Conservation (phyloP, 768 basidiomycete genomes). For the Podaxis sp. region DNA sequence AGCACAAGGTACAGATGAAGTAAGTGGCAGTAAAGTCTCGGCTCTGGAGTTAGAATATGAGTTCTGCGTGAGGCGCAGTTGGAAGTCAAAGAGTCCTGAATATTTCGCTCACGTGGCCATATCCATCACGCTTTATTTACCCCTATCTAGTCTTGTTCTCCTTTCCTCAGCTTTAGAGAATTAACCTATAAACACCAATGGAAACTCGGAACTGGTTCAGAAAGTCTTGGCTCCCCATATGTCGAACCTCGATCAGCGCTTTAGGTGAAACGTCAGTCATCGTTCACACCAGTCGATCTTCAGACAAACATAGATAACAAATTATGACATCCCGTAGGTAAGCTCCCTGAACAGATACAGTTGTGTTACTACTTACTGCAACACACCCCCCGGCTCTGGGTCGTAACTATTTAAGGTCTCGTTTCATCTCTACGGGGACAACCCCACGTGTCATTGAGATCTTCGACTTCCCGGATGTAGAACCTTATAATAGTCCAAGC, state of each 20-base stretch:
- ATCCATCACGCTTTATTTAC: not conserved
- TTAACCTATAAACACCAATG: too few relatives aligned
- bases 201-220: too few relatives aligned
- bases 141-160: not conserved
- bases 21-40: not conserved
- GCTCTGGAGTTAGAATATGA: not conserved
- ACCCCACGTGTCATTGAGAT: not conserved
- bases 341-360: not conserved
- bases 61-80: not conserved
- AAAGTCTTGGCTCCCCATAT: not conserved
- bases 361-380: not conserved
- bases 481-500: not conserved
- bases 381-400: not conserved
- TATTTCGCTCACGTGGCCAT: conserved; percentile 3
- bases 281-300: not conserved
- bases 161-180: not conserved
- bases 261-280: not conserved
- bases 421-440: not conserved
- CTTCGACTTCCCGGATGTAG: not conserved
- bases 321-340: not conserved
- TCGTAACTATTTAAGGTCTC: not conserved
- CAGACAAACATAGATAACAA: not conserved
- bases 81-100: not conserved
- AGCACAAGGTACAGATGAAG: not conserved
- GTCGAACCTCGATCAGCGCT: not conserved